phyloP scores from a whole-genome alignment of 202 grass and related monocot species.

The Bolboschoenoplectus hybrid region DNA sequence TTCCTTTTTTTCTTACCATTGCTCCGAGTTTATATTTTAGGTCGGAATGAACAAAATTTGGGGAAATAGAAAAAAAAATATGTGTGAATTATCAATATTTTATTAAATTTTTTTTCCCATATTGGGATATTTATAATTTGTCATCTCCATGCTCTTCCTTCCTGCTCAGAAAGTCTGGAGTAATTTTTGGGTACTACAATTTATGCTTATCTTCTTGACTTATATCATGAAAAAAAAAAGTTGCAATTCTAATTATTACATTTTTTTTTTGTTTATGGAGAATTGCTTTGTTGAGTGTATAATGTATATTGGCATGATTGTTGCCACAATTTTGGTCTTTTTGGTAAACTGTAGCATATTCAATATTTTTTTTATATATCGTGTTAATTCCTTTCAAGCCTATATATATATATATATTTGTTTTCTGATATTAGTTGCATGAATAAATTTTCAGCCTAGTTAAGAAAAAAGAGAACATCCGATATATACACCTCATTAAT shows the following conservation, averaged over 20 bases:
- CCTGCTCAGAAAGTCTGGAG: background rate
- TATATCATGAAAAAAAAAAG: background rate
- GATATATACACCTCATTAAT: background rate
- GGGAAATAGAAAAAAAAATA: background rate
- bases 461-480: background rate
- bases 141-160: background rate
- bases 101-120: background rate
- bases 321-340: constrained; percentile 25
- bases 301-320: background rate
- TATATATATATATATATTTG: background rate
- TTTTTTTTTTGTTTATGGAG: background rate
- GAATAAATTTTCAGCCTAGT: background rate
- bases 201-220: background rate
- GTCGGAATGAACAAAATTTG: background rate
- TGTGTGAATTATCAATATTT: background rate
- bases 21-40: background rate
- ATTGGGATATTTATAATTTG: background rate
- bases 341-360: background rate
- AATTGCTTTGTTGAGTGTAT: constrained; percentile 10
- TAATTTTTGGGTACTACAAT: background rate
- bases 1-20: background rate
- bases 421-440: background rate
- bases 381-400: background rate
- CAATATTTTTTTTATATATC: background rate
- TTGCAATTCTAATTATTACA: background rate